Conservation (phyloP, 768 basidiomycete species). For the Lentinula sp. region DNA sequence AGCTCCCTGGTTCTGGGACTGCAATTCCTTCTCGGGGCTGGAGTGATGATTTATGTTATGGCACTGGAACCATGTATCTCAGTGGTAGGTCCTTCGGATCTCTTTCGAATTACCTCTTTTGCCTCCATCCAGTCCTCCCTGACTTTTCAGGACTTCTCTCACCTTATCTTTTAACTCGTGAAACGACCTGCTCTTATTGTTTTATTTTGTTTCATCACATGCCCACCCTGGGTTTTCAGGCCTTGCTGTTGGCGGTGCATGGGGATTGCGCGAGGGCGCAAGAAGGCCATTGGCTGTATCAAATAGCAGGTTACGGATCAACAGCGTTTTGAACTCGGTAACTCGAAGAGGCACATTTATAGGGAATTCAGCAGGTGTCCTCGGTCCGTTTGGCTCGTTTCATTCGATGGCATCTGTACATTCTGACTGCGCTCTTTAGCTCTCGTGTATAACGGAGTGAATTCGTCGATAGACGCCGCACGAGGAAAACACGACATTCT, state of each 20-base stretch:
- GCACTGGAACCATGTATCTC: conserved; percentile 98
- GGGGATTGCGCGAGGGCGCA: conserved; percentile 95
- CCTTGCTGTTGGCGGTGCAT: conserved; percentile 88
- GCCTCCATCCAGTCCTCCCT: conserved; percentile 41
- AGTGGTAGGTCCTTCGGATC: conserved; percentile 68
- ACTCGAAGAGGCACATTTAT: conserved; percentile 96
- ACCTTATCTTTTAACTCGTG: conserved; percentile 61
- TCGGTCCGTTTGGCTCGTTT: conserved; percentile 62
- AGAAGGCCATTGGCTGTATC: conserved; percentile 81
- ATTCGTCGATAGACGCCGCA: conserved; percentile 85
- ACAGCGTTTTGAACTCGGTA: conserved; percentile 93
- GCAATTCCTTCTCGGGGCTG: conserved; percentile 94
- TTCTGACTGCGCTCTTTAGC: conserved; percentile 50
- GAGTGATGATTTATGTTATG: conserved; percentile 99
- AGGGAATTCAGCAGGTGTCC: conserved; percentile 96
- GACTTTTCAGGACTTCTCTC: conserved; percentile 46
- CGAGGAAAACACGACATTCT: conserved; percentile 89
- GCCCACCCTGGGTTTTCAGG: conserved; percentile 69
- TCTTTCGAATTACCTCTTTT: conserved; percentile 59
- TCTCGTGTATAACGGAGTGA: conserved; percentile 92
- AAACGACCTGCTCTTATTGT: conserved; percentile 66
- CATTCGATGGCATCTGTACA: conserved; percentile 27
- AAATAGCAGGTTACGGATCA: conserved; percentile 86
- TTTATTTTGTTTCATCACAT: conserved; percentile 70
- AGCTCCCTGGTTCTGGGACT: conserved; percentile 83